Base-by-base conservation (phyloP, 768 basidiomycete genomes). In the Nidula microcarpa region DNA sequence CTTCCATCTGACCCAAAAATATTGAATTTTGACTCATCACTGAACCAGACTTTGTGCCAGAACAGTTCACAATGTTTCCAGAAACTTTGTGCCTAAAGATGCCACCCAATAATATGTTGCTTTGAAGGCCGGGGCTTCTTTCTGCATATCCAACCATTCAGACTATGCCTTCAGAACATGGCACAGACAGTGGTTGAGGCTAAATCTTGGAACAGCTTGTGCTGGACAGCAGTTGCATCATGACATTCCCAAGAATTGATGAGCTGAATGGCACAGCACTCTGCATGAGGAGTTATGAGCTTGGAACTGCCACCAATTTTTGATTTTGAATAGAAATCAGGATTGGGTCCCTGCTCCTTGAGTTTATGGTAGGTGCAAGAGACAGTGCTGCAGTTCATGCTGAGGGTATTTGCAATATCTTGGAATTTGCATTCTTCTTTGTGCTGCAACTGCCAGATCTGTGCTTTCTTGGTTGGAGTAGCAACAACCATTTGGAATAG, bases 21-120 rank as follows among this genome's bases (percentile, higher is more conserved):
- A 54, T 68, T 68, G 45, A 68, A 64, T 53, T 68, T 70, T 37
- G 61, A 62, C 60, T 68, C 65, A 62, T 68, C 66, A 36, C 62
- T 60, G 57, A 60, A 69, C 10, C 59, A 39, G 17, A 66, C 57
- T 49, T 53, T 52, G 49, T 60, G 59, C 59, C 68, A 68, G 50
- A 67, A 60, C 16, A 36, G 41, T 51, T 18, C 50, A 60, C 54
- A 16, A 32, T 35, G 17, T 41, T 37, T 18, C 64, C 64, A 43
- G 35, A 56, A 9, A 37, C 17, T 11, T 39, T 14, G 14, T 33
- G 18, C 16, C 32, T 5, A 32, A n/a, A 10, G 9, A 39, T 41
- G 45, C 4, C 23, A 30, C 23, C 23, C 23, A 30, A 30, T 30
- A 30, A 30, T 4, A 30, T 56, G 45, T 9, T 11, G 33, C 36